Base-by-base conservation (phyloP, 2,329 filamentous ascomycete species). In the Ceratocystis variospora region DNA sequence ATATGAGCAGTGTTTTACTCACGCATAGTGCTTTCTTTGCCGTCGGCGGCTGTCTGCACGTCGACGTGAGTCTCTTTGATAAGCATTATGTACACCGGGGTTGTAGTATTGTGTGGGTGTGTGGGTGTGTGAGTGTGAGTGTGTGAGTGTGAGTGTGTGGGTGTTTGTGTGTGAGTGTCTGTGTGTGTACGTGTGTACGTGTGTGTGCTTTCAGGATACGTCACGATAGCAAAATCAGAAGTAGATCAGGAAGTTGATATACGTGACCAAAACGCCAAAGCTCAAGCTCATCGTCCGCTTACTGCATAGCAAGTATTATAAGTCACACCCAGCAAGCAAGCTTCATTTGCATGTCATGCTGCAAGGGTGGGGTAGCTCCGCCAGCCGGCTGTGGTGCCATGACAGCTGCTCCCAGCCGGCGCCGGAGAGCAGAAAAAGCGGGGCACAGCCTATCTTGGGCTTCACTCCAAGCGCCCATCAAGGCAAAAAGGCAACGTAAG, bases 1-100 rank as follows among this genome's bases (percentile, higher is more conserved):
- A 37, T 37, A 12, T 12, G 3, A 37, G 10, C 33, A 1, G n/a
- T 22, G n/a, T 12, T 25, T 12, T 28, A 61, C 74, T 70, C 73
- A 82, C 81, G 79, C 81, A 83, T 83, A 33, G 78, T 73, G 68
- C 77, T 76, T 69, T 81, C 77, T 72, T 81, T 81, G 71, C 81
- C 81, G 73, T 82, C 78, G 74, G 77, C 80, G 70, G 73, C 76
- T 61, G 77, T 79, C 67, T 76, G 73, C 67, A 83, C 79, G 70
- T 84, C 81, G 68, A 75, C 75, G 71, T 80, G 76, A 70, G 74
- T 79, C 71, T 84, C 81, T 48, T 80, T 78, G 73, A 84, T 79
- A 71, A 83, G 73, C 81, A 84, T 84, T 19, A 31, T 68, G 61
- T 15, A 45, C 0, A 10, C 8, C 10, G 10, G 33, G 12, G 3